Conservation (phyloP, 257 asterid genomes). For the Rubia yunnanensis region DNA sequence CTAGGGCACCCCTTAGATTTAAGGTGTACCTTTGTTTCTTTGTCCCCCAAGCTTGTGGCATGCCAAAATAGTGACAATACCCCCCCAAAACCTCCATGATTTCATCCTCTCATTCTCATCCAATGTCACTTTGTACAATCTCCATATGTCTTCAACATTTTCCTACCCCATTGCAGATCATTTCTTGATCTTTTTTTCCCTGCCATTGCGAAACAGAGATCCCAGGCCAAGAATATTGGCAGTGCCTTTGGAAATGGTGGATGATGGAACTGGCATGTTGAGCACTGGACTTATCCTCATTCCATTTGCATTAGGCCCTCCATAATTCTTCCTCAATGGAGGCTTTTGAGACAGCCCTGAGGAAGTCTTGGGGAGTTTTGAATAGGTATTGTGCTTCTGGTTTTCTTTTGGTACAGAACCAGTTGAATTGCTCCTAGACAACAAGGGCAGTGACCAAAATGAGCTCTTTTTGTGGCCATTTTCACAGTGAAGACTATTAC, state of each 20-base stretch:
- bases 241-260: conserved; percentile 31
- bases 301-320: conserved; percentile 28
- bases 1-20: conserved; percentile 17
- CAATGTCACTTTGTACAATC: neutral
- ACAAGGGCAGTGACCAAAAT: conserved; percentile 35
- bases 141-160: conserved; percentile 1
- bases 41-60: conserved; percentile 24
- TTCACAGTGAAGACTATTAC: conserved; percentile 37
- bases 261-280: conserved; percentile 30
- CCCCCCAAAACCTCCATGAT: conserved; percentile 12
- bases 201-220: conserved; percentile 36
- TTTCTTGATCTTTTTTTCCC: conserved; percentile 30
- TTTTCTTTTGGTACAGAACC: conserved; percentile 32
- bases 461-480: conserved; percentile 32
- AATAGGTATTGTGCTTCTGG: conserved; percentile 19
- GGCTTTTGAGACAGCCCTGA: conserved; percentile 32
- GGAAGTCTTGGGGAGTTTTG: conserved; percentile 15
- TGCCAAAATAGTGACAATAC: conserved; percentile 9
- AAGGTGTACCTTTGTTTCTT: conserved; percentile 10
- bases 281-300: conserved; percentile 32
- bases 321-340: conserved; percentile 30
- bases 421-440: conserved; percentile 42
- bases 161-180: conserved; percentile 6
- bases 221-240: conserved; percentile 42
- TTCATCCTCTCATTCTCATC: neutral